These are phyloP conservation scores for Botryosphaeria dothidea DNA, from an alignment of 2,329 filamentous ascomycete genomes.

Conservation along the genomic window DNA sequence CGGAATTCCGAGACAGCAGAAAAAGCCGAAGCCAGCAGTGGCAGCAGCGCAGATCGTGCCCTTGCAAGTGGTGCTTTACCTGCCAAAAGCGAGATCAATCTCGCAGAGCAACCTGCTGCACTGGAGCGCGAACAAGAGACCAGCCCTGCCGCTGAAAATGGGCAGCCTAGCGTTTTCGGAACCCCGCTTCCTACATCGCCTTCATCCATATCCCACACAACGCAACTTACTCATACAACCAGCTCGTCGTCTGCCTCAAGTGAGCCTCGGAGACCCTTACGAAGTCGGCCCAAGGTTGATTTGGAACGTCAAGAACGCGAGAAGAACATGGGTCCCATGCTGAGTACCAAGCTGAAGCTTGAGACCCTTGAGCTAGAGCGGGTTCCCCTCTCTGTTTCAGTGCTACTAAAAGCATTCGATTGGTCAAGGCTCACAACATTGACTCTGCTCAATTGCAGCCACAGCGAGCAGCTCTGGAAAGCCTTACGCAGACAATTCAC, in stretches of 20 bases:
- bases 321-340: slow-evolving; percentile 36
- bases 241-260: slow-evolving; percentile 2
- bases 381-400: slow-evolving; percentile 69
- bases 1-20: slow-evolving; percentile 32
- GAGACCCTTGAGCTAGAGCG: slow-evolving; percentile 74
- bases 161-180: neutral
- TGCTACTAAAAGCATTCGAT: slow-evolving; percentile 71
- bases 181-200: neutral
- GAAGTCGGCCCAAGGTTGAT: slow-evolving; percentile 3
- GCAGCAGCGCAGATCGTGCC: neutral
- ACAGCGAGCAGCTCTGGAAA: slow-evolving; percentile 76
- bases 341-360: slow-evolving; percentile 64
- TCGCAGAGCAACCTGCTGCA: slow-evolving; percentile 4
- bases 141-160: neutral
- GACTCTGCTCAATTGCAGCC: slow-evolving; percentile 71
- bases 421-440: slow-evolving; percentile 72
- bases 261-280: slow-evolving; percentile 5
- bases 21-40: neutral
- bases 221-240: neutral
- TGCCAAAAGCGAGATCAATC: slow-evolving; percentile 16
- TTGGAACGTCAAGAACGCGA: slow-evolving; percentile 13
- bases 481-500: slow-evolving; percentile 60
- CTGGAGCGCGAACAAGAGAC: slow-evolving; percentile 11
- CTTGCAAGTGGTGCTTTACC: neutral
- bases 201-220: neutral